Conservation (phyloP, 805 yeast genomes). For the Komagataella ulmi region DNA sequence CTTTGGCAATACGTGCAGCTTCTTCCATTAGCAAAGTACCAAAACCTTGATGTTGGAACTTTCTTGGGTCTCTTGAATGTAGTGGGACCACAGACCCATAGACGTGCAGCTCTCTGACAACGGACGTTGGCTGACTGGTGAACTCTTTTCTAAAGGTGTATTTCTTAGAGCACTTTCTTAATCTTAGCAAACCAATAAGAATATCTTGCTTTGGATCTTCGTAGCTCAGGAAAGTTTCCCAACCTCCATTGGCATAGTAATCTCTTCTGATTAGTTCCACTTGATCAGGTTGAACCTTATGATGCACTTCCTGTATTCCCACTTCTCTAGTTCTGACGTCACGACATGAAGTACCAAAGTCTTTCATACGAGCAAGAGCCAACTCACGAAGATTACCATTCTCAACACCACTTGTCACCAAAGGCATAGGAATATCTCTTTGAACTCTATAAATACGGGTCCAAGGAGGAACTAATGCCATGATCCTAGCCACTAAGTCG, state of each 20-base stretch:
- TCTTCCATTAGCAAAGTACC: constrained; percentile 97
- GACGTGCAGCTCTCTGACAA: constrained; percentile 94
- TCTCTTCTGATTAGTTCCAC: constrained; percentile 92
- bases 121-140: constrained; percentile 70
- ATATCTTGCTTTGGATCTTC: constrained; percentile 97
- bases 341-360: constrained; percentile 90
- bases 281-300: constrained; percentile 92
- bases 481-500: constrained; percentile 88
- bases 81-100: constrained; percentile 96
- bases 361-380: constrained; percentile 95
- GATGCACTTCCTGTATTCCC: constrained; percentile 97
- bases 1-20: constrained; percentile 89
- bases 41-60: constrained; percentile 98
- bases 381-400: constrained; percentile 93
- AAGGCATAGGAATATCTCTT: constrained; percentile 98
- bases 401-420: constrained; percentile 95
- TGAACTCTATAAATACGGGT: constrained; percentile 97
- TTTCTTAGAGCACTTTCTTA: constrained; percentile 79
- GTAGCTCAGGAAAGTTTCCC: constrained; percentile 94
- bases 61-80: constrained; percentile 92
- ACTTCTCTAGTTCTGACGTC: constrained; percentile 97
- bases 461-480: constrained; percentile 98
- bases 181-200: constrained; percentile 76
- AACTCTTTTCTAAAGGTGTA: constrained; percentile 88
- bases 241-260: constrained; percentile 94